Conservation (phyloP, 306 rosid genomes). For the Cucurbita pepo region DNA sequence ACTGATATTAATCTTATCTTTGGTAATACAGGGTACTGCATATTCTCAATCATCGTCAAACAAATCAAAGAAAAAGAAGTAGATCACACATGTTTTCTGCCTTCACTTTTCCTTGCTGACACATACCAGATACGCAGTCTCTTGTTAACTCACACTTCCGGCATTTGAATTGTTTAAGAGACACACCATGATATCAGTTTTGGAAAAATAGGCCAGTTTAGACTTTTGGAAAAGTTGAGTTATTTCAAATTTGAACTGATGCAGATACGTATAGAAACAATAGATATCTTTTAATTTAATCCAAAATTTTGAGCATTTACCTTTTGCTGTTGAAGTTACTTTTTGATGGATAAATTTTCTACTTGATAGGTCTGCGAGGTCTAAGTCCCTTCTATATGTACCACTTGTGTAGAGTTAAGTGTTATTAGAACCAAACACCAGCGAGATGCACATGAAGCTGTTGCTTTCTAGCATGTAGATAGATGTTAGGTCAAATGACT, state of each 20-base stretch:
- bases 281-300: not conserved
- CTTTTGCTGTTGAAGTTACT: not conserved
- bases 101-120: not conserved
- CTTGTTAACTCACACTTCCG: not conserved
- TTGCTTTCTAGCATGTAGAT: not conserved
- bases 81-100: slow-evolving; percentile 15
- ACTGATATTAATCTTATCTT: slow-evolving; percentile 1
- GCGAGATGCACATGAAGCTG: not conserved
- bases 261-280: not conserved
- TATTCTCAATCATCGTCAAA: slow-evolving; percentile 35
- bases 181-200: not conserved
- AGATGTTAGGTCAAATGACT: not conserved
- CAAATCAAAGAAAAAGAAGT: slow-evolving; percentile 91
- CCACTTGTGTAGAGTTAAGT: too few relatives aligned
- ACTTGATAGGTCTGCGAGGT: too few relatives aligned
- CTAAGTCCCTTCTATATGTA: too few relatives aligned
- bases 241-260: not conserved
- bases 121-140: not conserved
- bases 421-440: not conserved
- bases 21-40: slow-evolving; percentile 70
- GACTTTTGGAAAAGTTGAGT: not conserved
- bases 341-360: not conserved
- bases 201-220: not conserved
- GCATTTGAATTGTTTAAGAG: not conserved
- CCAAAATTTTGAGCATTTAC: not conserved